These are phyloP conservation scores for Ambrosia hybrid DNA, from an alignment of 140 eudicot species.

Conservation along the genomic window DNA sequence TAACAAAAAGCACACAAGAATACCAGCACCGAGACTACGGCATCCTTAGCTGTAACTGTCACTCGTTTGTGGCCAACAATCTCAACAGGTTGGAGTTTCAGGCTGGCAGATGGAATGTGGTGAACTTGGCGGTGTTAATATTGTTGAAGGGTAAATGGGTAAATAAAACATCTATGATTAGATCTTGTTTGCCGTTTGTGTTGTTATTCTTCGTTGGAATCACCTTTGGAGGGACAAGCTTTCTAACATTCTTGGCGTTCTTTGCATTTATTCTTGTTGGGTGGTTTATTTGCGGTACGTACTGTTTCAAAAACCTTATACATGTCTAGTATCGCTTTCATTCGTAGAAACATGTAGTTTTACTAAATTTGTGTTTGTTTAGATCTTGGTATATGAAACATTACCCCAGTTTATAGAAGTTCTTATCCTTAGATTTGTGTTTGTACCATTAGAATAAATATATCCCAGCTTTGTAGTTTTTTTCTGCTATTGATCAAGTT, in stretches of 20 bases:
- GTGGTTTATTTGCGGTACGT: conserved; percentile 84
- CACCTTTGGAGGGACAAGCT: conserved; percentile 69
- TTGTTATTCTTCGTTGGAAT: conserved; percentile 54
- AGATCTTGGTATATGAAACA: conserved; percentile 7
- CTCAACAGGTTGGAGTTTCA: conserved; percentile 70
- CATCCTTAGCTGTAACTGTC: conserved; percentile 85
- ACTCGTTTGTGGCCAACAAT: conserved; percentile 94
- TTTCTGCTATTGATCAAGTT: too few relatives aligned
- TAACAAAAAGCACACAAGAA: conserved; percentile 69
- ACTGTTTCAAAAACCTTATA: conserved; percentile 58
- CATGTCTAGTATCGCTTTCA: conserved; percentile 47
- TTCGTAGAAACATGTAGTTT: conserved; percentile 5
- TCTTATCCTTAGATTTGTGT: neutral
- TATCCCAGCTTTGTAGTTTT: too few relatives aligned
- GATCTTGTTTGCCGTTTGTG: conserved; percentile 61
- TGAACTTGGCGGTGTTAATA: conserved; percentile 67
- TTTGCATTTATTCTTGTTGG: conserved; percentile 54
- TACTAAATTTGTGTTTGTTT: neutral
- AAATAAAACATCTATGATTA: conserved; percentile 45
- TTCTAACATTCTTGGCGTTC: conserved; percentile 62
- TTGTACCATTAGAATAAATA: neutral
- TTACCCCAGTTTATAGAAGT: neutral
- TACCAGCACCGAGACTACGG: conserved; percentile 78
- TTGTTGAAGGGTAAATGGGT: conserved; percentile 80
- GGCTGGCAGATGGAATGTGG: conserved; percentile 85